Base-by-base conservation (phyloP, 1,284 basidiomycete genomes). In the Pseudozyma tsukubaensis region DNA sequence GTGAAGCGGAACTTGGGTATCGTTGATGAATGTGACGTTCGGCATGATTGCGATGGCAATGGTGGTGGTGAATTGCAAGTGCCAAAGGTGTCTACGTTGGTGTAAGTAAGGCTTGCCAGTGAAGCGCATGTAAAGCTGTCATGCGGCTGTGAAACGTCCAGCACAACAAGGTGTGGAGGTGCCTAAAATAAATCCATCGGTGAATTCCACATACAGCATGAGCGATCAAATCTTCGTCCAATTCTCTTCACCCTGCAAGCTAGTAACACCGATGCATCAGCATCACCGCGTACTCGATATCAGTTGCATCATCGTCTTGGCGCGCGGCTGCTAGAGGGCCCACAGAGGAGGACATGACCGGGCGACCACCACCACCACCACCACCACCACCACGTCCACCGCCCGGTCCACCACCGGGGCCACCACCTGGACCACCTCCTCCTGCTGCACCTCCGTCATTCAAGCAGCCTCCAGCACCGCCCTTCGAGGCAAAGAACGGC, bases 1-100 rank as follows among this genome's bases (percentile, higher is more conserved):
- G 59, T 81, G 71, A 32, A 81, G 69, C 7, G 79, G 79, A 14
- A 81, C 74, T 44, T 71, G 49, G 4, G 79, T 79, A 45, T 78
- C 73, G 61, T 81, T 81, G 64, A 78, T 74, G 59, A 81, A 49
- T n/a, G 56, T 72, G 32, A 80, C 73, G 9, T 51, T 60, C 10
- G 78, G 78, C 78, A 80, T 80, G 45, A 24, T 50, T 43, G 37
- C 39, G 19, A 29, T 8, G 18, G 47, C 18, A 29, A 21, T 43
- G 47, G 36, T 35, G 39, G 50, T 52, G 50, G 39, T 10, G 24
- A 29, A 16, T 14, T 9, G n/a, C 9, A 18, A 16, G n/a, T 16
- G 1, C 9, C 42, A 43, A 43, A 18, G 42, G 3, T 16, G 19
- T 7, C 16, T 43, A 3, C 19, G 16, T 3, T 7, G 16, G 9